Percentiles rank a stretch among this genome's conserved stretches.
Evolutionary conservation across 2,329 filamentous ascomycete species (phyloP).

Genomic region (Lachnellula suecica): DNA sequence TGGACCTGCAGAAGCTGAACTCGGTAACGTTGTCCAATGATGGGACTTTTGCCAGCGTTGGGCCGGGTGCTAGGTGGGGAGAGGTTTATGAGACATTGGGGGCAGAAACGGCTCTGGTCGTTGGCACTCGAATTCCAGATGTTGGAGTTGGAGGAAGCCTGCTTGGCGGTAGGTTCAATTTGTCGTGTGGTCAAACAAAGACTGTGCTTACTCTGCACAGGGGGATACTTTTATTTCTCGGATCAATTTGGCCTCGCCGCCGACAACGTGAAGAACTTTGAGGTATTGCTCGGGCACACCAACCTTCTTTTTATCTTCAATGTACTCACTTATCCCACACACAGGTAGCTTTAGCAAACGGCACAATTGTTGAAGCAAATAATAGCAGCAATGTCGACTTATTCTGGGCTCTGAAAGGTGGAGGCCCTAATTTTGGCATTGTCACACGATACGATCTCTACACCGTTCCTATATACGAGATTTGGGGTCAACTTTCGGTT

Average conservation of each 20-base stretch:
- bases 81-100: no score
- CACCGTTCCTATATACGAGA: slow-evolving; percentile 30
- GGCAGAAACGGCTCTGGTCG: background rate
- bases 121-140: background rate
- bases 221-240: slow-evolving; percentile 2
- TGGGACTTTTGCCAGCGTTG: no score
- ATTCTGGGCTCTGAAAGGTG: slow-evolving; percentile 40
- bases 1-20: no score
- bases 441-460: slow-evolving; percentile 47
- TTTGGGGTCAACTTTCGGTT: slow-evolving; percentile 8
- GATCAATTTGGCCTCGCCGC: slow-evolving; percentile 1
- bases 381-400: slow-evolving; percentile 44
- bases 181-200: background rate
- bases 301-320: background rate
- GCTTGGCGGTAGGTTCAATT: background rate
- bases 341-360: slow-evolving; percentile 30
- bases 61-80: no score
- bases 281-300: background rate
- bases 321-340: background rate
- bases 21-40: no score
- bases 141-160: slow-evolving; percentile 7
- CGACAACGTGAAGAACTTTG: slow-evolving; percentile 7
- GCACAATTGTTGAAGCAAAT: slow-evolving; percentile 35
- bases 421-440: slow-evolving; percentile 43
- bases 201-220: background rate